phyloP scores from a whole-genome alignment of 306 rosid species.

The Sindora glabra region DNA sequence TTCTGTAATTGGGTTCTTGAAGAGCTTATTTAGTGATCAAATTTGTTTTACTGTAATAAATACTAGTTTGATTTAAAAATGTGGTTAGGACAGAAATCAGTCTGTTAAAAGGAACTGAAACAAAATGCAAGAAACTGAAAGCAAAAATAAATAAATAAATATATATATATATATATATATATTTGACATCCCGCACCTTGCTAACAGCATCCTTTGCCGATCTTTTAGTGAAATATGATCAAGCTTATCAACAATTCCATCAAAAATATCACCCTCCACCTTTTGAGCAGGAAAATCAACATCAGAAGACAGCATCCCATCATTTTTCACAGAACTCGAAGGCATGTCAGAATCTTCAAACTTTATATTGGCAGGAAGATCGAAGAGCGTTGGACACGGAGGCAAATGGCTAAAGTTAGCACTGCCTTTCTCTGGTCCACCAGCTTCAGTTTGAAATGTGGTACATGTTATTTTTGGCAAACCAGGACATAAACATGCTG shows the following conservation, averaged over 20 bases:
- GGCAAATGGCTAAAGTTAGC: constrained; percentile 10
- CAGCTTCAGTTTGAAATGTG: constrained; percentile 3
- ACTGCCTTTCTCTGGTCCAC: constrained; percentile 13
- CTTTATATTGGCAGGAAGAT: constrained; percentile 27
- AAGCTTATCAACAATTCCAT: constrained; percentile 33
- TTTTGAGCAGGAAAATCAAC: constrained; percentile 12
- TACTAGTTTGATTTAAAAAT: neutral
- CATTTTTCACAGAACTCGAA: constrained; percentile 24
- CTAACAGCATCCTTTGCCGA: constrained; percentile 56
- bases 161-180: too few species aligned
- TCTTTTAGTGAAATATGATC: constrained; percentile 61
- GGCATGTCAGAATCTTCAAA: constrained; percentile 28
- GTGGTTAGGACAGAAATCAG: neutral
- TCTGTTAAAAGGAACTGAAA: neutral
- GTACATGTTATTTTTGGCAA: constrained; percentile 26
- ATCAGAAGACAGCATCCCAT: constrained; percentile 18
- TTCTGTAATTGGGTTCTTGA: neutral
- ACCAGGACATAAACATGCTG: constrained; percentile 22
- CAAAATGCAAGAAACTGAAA: constrained; percentile 2
- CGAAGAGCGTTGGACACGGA: constrained; percentile 5
- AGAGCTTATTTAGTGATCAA: neutral
- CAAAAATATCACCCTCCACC: constrained; percentile 38
- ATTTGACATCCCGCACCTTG: constrained; percentile 39
- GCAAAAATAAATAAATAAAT: neutral
- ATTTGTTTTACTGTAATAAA: neutral